phyloP scores from a whole-genome alignment of 2,329 filamentous ascomycete species.

The Fusarium sp. region DNA sequence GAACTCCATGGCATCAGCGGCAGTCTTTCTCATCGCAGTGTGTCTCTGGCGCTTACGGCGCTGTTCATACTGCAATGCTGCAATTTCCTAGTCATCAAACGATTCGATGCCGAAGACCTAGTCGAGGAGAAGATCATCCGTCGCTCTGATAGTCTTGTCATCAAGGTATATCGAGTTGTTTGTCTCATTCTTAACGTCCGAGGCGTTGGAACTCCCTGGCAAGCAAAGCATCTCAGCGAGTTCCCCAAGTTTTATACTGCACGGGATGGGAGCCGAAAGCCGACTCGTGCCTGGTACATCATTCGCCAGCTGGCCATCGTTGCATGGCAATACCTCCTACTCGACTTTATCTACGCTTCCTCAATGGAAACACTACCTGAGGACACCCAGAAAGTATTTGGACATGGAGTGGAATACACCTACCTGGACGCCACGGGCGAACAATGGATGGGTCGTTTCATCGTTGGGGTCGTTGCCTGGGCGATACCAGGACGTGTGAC shows the following conservation, averaged over 20 bases:
- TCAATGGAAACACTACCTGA: not conserved
- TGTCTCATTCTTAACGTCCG: not conserved
- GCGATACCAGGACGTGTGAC: not conserved
- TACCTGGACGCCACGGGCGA: not conserved
- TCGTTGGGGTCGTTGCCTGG: not conserved
- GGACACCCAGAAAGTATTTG: not conserved
- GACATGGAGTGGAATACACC: not conserved
- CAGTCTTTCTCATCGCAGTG: not conserved
- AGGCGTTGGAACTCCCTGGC: not conserved
- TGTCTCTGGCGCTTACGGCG: not conserved
- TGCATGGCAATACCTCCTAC: not conserved
- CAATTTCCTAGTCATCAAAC: not conserved
- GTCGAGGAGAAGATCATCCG: not conserved
- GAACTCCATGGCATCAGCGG: not conserved
- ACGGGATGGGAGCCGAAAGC: not conserved
- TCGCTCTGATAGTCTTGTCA: fast-evolving
- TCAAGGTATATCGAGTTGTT: not conserved
- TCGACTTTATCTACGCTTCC: not conserved
- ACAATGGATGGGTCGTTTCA: not conserved
- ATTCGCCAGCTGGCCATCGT: not conserved
- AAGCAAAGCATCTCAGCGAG: not conserved
- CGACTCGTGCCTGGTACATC: not conserved
- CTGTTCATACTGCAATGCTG: not conserved
- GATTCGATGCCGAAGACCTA: not conserved
- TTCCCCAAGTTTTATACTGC: not conserved